A percentile compares a stretch with the other conserved stretches of the same genome.
These are phyloP conservation scores for Yarrowia deformans DNA, from an alignment of 805 yeast genomes.

Conservation along the genomic window DNA sequence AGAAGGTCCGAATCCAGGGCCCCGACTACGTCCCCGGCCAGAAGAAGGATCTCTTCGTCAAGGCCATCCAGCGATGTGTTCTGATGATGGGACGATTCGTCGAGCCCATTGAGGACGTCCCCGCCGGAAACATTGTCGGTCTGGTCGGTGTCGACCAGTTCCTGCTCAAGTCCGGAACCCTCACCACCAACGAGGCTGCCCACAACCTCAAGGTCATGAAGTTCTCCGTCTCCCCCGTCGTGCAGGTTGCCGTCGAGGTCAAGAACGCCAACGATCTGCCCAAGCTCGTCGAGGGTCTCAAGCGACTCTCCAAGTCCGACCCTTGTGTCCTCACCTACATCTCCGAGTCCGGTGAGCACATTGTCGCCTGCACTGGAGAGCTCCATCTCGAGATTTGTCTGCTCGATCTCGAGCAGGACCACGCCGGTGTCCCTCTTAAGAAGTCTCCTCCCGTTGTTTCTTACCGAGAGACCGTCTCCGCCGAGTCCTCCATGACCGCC, in stretches of 20 bases:
- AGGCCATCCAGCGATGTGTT: conserved; percentile 98
- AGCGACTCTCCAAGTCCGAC: conserved; percentile 99
- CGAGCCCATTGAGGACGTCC: conserved; percentile 98
- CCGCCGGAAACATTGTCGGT: conserved; percentile 99
- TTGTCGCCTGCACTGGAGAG: conserved; percentile 99
- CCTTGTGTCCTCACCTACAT: conserved; percentile 94
- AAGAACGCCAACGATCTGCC: conserved; percentile 99
- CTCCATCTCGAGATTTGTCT: conserved; percentile 98
- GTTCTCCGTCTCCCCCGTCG: conserved; percentile 99
- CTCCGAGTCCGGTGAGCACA: conserved; percentile 97
- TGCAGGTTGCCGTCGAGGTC: conserved; percentile 99
- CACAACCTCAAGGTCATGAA: conserved; percentile 99
- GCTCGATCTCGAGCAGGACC: conserved; percentile 95
- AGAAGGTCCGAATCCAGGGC: conserved; percentile 99
- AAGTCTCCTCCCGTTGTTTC: conserved; percentile 97
- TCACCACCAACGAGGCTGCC: conserved; percentile 94
- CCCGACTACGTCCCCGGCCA: conserved; percentile 99
- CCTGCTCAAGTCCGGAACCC: conserved; percentile 98
- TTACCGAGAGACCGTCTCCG: conserved; percentile 97
- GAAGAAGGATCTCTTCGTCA: conserved; percentile 96
- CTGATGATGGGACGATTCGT: conserved; percentile 99
- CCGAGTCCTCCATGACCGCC: conserved; percentile 93
- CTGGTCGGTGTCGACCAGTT: conserved; percentile 99
- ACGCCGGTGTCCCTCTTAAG: conserved; percentile 99
- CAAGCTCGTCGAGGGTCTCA: conserved; percentile 99